A percentile compares a stretch with the other conserved stretches of the same genome.
phyloP scores from a whole-genome alignment of 2,329 filamentous ascomycete genomes.

The Ophiostoma ips region DNA sequence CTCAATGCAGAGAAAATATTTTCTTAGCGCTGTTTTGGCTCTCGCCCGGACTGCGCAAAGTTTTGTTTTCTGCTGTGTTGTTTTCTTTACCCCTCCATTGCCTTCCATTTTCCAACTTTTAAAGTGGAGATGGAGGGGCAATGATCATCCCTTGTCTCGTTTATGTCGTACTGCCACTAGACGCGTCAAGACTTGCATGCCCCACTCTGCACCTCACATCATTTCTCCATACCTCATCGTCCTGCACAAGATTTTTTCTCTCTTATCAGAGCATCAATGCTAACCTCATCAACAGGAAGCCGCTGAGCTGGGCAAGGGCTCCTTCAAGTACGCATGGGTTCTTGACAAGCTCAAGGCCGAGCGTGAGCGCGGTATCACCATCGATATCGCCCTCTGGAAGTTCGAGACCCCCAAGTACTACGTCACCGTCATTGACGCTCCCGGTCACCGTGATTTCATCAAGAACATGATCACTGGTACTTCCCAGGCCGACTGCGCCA shows the following conservation, averaged over 20 bases:
- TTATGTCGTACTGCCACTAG: not conserved
- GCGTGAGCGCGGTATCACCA: conserved; percentile 99
- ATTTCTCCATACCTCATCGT: not conserved
- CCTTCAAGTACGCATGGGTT: conserved; percentile 99
- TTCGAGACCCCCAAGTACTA: conserved; percentile 98
- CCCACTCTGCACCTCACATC: not conserved
- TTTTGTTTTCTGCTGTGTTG: conserved; percentile 5
- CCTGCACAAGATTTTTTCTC: too few species aligned
- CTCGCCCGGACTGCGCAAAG: conserved; percentile 3
- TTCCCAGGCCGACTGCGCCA: conserved; percentile 98
- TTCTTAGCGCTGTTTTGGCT: conserved; percentile 13
- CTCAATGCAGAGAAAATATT: conserved; percentile 14
- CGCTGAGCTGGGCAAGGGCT: conserved; percentile 98
- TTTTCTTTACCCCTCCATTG: conserved; percentile 3
- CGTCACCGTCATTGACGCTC: conserved; percentile 97
- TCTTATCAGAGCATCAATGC: not conserved
- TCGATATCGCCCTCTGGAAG: conserved; percentile 99
- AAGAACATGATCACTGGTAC: conserved; percentile 99
- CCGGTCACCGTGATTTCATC: conserved; percentile 99
- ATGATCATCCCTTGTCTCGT: not conserved
- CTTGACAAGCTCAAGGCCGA: conserved; percentile 99
- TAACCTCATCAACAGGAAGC: conserved; percentile 56
- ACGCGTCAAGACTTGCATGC: not conserved
- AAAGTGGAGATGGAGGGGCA: conserved; percentile 14
- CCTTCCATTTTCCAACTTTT: conserved; percentile 3